Conservation (phyloP, 495 filamentous ascomycete genomes). For the Hypoxylon subgilvum region DNA sequence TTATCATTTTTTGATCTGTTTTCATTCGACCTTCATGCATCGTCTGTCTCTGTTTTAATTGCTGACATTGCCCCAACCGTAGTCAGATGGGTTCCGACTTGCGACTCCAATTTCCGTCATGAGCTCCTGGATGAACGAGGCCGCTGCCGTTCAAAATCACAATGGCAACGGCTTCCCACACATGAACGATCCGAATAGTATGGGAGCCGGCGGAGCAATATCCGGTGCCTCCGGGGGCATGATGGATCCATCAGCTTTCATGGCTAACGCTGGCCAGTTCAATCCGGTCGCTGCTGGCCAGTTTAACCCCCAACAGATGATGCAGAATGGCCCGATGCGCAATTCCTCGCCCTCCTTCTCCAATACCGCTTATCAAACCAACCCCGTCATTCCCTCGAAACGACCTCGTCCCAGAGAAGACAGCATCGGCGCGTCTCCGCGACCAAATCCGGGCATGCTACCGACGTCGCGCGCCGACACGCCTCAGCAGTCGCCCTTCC, state of each 20-base stretch:
- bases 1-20: conserved; percentile 48
- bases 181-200: conserved; percentile 59
- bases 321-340: conserved; percentile 84
- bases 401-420: conserved; percentile 82
- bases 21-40: conserved; percentile 41
- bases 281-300: conserved; percentile 51
- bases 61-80: conserved; percentile 54
- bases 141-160: conserved; percentile 72
- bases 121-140: conserved; percentile 85
- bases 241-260: conserved; percentile 62
- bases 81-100: conserved; percentile 57
- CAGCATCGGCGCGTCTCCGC: conserved; percentile 80
- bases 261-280: conserved; percentile 59
- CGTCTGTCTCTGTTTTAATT: conserved; percentile 44
- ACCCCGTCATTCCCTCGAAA: conserved; percentile 86
- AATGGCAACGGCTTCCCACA: conserved; percentile 79
- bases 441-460: conserved; percentile 73
- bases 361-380: conserved; percentile 74
- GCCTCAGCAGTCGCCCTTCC: conserved; percentile 74
- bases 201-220: conserved; percentile 46
- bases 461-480: conserved; percentile 90
- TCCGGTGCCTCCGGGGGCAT: conserved; percentile 42
- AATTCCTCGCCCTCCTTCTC: conserved; percentile 78
- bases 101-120: conserved; percentile 61
- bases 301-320: conserved; percentile 68